Evolutionary conservation across 441 rosid species (phyloP).

Genomic region (Adansonia gregorii): DNA sequence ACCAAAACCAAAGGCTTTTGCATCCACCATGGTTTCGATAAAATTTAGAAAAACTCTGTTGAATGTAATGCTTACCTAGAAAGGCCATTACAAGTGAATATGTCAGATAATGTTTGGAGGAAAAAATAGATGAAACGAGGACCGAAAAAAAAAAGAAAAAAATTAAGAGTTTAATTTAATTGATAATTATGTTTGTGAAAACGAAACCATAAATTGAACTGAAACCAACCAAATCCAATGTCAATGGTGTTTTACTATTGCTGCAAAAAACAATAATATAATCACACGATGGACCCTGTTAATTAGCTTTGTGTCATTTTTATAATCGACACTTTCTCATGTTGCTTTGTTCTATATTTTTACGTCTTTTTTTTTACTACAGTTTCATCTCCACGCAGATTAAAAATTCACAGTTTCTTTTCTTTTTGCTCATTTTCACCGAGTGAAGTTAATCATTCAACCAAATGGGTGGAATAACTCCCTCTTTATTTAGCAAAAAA

Average conservation of each 20-base stretch:
- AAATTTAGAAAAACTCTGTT: not conserved
- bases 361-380: not conserved
- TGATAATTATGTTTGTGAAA: not conserved
- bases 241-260: constrained; percentile 4
- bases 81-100: not conserved
- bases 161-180: no score
- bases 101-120: not conserved
- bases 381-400: not conserved
- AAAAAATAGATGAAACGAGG: no score
- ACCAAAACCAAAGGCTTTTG: not conserved
- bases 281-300: constrained; percentile 1
- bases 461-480: constrained; percentile 9
- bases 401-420: no score
- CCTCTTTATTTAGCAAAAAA: not conserved
- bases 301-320: no score
- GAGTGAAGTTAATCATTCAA: constrained; percentile 7
- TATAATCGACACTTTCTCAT: not conserved
- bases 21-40: not conserved
- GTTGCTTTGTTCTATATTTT: constrained; percentile 2
- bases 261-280: not conserved
- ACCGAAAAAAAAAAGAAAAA: no score
- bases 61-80: not conserved
- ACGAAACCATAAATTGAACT: not conserved
- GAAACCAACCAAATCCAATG: not conserved
- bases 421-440: no score